phyloP scores from a whole-genome alignment of 129 eudicot genomes.

The Silybum marianum region DNA sequence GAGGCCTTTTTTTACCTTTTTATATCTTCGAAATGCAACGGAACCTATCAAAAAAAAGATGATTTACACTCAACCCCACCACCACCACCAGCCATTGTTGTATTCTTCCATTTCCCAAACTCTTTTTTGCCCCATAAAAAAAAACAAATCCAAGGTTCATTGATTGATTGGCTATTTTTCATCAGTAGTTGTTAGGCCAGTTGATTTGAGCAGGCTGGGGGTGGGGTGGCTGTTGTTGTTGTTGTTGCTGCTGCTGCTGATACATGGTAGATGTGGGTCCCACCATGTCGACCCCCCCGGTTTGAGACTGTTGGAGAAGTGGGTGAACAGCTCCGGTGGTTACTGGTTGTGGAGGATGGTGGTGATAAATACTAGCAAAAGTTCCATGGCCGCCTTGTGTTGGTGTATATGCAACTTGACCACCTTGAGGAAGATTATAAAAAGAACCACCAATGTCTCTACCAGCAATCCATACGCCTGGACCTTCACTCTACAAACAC shows the following conservation, averaged over 20 bases:
- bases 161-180: constrained; percentile 19
- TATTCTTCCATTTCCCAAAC: constrained; percentile 35
- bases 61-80: constrained; percentile 57
- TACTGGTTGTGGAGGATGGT: constrained; percentile 72
- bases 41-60: constrained; percentile 31
- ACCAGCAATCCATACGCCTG: constrained; percentile 74
- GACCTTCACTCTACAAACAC: constrained; percentile 67
- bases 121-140: constrained; percentile 16
- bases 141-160: constrained; percentile 25
- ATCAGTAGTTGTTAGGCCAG: constrained; percentile 87
- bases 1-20: constrained; percentile 19
- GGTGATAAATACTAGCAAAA: constrained; percentile 63
- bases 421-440: constrained; percentile 83
- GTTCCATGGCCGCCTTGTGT: constrained; percentile 69
- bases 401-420: constrained; percentile 78
- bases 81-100: constrained; percentile 33
- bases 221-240: neutral
- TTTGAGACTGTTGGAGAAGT: constrained; percentile 84
- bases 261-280: constrained; percentile 62
- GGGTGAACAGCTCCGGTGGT: constrained; percentile 60
- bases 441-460: constrained; percentile 77
- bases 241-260: constrained; percentile 61
- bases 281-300: constrained; percentile 62
- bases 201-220: constrained; percentile 65
- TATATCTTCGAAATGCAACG: constrained; percentile 24